Conservation (phyloP, 169 alveolate species). For the Plasmodium malariae region DNA sequence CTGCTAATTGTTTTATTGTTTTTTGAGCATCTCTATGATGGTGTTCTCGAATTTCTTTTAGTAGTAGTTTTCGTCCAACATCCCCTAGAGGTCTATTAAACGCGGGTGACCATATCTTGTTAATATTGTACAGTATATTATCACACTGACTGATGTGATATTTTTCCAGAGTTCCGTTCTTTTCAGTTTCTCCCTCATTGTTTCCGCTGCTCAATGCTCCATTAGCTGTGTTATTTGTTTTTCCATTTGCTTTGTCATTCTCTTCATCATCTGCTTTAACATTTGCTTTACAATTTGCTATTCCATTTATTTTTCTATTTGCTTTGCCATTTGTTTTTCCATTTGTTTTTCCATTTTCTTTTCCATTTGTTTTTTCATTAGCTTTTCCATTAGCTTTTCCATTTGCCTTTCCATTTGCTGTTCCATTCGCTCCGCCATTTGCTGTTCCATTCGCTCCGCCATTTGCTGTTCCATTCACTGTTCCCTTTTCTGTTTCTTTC, state of each 20-base stretch:
- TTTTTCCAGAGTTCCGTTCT: background rate
- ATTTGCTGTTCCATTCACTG: background rate
- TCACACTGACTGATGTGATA: constrained; percentile 13
- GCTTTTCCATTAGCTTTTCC: background rate
- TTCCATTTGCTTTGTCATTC: background rate
- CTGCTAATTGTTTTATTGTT: constrained; percentile 11
- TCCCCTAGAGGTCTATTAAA: constrained; percentile 64
- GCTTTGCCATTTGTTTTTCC: background rate
- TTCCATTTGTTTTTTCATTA: too few relatives aligned
- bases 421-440: background rate
- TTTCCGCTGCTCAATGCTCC: too few relatives aligned
- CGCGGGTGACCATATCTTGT: constrained; percentile 19
- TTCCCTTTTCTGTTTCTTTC: background rate
- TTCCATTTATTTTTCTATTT: background rate
- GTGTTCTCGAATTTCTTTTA: constrained; percentile 52
- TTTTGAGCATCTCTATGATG: constrained; percentile 43
- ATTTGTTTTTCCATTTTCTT: background rate
- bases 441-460: background rate
- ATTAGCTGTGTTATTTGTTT: too few relatives aligned
- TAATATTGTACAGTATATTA: constrained; percentile 25
- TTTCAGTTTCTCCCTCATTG: background rate
- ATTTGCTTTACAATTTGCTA: background rate
- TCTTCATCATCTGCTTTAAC: background rate
- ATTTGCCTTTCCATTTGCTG: background rate
- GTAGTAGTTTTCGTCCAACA: constrained; percentile 32